Conservation (phyloP, 129 eudicot species). For the Kitagawia praeruptora region DNA sequence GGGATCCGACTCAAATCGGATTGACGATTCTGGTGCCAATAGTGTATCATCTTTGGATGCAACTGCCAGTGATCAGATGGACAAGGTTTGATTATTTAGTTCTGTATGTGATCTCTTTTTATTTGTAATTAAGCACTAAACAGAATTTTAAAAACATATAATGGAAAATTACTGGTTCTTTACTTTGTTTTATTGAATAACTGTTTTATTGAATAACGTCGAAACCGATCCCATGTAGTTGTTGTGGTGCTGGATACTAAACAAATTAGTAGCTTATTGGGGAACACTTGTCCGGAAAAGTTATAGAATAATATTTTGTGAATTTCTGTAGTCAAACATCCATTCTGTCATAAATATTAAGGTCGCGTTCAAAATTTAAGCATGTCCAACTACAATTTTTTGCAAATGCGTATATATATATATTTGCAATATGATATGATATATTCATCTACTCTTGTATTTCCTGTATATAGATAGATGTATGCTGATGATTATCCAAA, state of each 20-base stretch:
- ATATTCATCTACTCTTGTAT: neutral
- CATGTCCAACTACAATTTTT: neutral
- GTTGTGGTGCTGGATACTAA: neutral
- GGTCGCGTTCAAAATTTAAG: neutral
- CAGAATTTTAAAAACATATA: neutral
- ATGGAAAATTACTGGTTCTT: neutral
- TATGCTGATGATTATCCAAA: neutral
- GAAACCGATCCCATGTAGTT: neutral
- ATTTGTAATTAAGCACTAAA: neutral
- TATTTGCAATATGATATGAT: too few relatives aligned
- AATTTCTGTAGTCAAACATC: too few relatives aligned
- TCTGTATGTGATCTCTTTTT: neutral
- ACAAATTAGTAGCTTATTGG: neutral
- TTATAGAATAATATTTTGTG: neutral
- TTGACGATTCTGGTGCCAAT: slow-evolving; percentile 28
- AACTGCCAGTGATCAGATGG: slow-evolving; percentile 31
- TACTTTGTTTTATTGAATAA: neutral
- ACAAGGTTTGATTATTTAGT: slow-evolving; percentile 36
- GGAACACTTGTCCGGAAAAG: neutral
- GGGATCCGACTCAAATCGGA: slow-evolving; percentile 31
- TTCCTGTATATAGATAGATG: neutral
- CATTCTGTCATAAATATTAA: too few relatives aligned
- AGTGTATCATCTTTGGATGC: slow-evolving; percentile 41
- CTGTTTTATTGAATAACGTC: neutral
- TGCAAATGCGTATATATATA: too few relatives aligned